Percentiles rank a stretch among this genome's conserved stretches.
These are phyloP conservation scores for Agroathelia rolfsii DNA, from an alignment of 1,284 basidiomycete genomes.

Conservation along the genomic window DNA sequence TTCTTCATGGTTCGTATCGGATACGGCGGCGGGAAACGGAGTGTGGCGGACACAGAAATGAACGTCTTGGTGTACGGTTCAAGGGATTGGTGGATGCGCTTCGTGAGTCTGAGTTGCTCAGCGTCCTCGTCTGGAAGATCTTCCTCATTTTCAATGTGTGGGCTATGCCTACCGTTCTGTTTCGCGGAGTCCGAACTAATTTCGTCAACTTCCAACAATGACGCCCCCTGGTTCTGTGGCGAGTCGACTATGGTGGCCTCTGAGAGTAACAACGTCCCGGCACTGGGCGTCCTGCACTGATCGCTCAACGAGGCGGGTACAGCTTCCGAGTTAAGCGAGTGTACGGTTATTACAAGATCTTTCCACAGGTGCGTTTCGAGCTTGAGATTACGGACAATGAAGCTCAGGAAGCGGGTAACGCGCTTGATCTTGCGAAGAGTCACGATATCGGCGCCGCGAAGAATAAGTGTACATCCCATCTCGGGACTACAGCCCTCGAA, in stretches of 20 bases:
- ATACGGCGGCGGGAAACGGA: slow-evolving; percentile 84
- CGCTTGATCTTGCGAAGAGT: slow-evolving; percentile 83
- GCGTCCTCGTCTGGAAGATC: slow-evolving; percentile 62
- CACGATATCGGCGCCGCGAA: slow-evolving; percentile 82
- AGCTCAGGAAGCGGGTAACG: slow-evolving; percentile 84
- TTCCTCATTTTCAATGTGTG: too few species aligned
- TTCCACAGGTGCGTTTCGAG: slow-evolving; percentile 93
- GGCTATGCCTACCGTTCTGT: too few species aligned
- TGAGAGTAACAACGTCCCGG: too few species aligned
- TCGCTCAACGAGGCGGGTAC: slow-evolving; percentile 35
- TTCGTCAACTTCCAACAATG: too few species aligned
- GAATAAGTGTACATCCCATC: slow-evolving; percentile 88
- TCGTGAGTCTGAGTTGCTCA: slow-evolving; percentile 55
- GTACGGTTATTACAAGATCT: slow-evolving; percentile 81
- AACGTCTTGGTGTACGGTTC: slow-evolving; percentile 78
- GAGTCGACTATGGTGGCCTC: too few species aligned
- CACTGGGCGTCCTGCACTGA: too few species aligned
- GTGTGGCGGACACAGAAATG: slow-evolving; percentile 83
- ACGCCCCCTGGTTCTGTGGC: too few species aligned
- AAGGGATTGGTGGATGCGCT: slow-evolving; percentile 68
- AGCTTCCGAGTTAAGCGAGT: slow-evolving; percentile 55
- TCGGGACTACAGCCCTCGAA: slow-evolving; percentile 92
- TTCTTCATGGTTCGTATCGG: slow-evolving; percentile 82
- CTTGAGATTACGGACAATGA: slow-evolving; percentile 87
- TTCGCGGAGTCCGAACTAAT: too few species aligned